Base-by-base conservation (phyloP, 108 stramenopile species). In the Pelagomonas calceolata region DNA sequence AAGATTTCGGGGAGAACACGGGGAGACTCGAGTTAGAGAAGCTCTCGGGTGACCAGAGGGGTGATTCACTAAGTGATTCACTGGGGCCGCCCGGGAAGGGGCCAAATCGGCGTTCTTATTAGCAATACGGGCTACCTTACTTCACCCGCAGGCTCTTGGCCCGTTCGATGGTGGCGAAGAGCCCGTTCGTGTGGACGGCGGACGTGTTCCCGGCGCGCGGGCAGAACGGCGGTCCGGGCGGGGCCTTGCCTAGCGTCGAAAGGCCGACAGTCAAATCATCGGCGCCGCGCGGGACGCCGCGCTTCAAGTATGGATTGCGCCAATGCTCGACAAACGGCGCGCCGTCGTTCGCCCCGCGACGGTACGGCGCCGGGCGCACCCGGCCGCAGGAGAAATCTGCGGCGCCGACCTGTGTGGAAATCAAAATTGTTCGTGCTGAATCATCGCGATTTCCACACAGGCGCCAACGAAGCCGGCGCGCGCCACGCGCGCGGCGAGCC, bases 101-200 rank as follows among this genome's bases (percentile, higher is more conserved):
- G n/a, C n/a, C n/a, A n/a, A n/a, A n/a, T n/a, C n/a, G n/a, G n/a
- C n/a, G n/a, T n/a, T n/a, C n/a, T n/a, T n/a, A n/a, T n/a, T n/a
- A n/a, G n/a, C n/a, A n/a, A n/a, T n/a, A n/a, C n/a, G n/a, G n/a
- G n/a, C n/a, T n/a, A n/a, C n/a, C n/a, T n/a, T n/a, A n/a, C n/a
- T n/a, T n/a, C n/a, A n/a, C n/a, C n/a, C n/a, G n/a, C n/a, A n/a
- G n/a, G n/a, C n/a, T 31, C 76, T 84, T 71, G 30, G 81, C 81
- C 39, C 80, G 81, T 30, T 73, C 66, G 32, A 84, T 84, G 46
- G 75, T 70, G 46, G 82, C 83, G 70, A 84, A 84, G 21, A 66
- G 21, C 15, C 67, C 79, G 68, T 84, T 84, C 29, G 83, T 76
- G 4, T 78, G 69, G 36, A 76, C 75, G 17, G 79, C 35, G 30